A percentile compares a stretch with the other conserved stretches of the same genome.
Conservation (phyloP, 768 basidiomycete species). For the Coprinopsis marcescibilis region DNA sequence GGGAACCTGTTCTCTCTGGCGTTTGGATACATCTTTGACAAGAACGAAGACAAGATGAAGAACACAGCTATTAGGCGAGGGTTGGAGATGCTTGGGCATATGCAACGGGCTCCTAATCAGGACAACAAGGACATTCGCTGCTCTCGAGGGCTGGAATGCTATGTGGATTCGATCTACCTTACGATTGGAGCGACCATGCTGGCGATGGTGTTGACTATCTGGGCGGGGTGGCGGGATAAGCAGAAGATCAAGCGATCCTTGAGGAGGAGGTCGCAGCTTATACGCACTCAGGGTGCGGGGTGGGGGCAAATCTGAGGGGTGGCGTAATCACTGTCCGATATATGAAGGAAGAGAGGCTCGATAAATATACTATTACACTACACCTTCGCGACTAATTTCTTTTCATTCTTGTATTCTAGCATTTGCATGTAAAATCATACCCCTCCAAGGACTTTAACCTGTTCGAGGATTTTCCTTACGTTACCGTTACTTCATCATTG, state of each 20-base stretch:
- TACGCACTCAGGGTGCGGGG: no score
- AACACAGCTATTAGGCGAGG: background rate
- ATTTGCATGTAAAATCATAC: no score
- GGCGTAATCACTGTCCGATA: no score
- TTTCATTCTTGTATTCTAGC: no score
- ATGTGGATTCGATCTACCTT: conserved; percentile 51
- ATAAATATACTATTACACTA: no score
- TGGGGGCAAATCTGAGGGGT: no score
- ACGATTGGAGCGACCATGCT: conserved; percentile 41
- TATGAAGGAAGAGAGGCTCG: no score
- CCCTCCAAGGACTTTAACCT: no score
- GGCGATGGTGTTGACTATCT: conserved; percentile 41
- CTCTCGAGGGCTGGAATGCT: conserved; percentile 52
- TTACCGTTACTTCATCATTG: no score
- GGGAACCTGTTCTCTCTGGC: conserved; percentile 81
- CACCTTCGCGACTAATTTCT: no score
- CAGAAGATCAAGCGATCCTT: conserved; percentile 19
- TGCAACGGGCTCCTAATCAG: conserved; percentile 2
- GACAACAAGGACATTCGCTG: conserved; percentile 31
- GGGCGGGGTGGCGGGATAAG: conserved; percentile 46
- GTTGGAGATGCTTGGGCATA: background rate
- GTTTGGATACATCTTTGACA: conserved; percentile 78
- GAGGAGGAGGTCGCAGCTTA: conserved; percentile 1
- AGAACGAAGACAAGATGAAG: conserved; percentile 40
- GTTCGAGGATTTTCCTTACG: no score